These are phyloP conservation scores for Triticum timopheevii DNA, from an alignment of 176 grass and related monocot genomes.

Conservation along the genomic window DNA sequence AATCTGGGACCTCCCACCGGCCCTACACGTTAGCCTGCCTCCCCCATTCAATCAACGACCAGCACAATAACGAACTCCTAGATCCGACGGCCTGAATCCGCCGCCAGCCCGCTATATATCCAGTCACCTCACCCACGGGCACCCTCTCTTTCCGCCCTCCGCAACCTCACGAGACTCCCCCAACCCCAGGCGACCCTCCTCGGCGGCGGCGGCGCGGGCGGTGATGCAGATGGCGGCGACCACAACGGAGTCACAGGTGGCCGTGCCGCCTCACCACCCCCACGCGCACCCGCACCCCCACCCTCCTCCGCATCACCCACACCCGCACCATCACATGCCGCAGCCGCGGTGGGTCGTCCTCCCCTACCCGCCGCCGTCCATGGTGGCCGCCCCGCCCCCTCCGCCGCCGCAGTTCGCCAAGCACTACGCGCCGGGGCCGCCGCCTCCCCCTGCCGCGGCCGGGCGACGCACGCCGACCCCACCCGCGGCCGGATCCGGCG, in stretches of 20 bases:
- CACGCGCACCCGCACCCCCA: constrained; percentile 22
- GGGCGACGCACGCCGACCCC: constrained; percentile 51
- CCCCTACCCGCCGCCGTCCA: constrained; percentile 35
- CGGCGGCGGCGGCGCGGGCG: constrained; percentile 33
- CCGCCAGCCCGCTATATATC: constrained; percentile 15
- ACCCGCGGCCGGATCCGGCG: constrained; percentile 40
- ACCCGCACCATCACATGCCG: constrained; percentile 30
- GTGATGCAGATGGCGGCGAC: constrained; percentile 56
- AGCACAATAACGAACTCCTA: neutral
- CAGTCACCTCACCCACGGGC: constrained; percentile 28
- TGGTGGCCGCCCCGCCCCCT: constrained; percentile 44
- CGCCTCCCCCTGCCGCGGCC: neutral
- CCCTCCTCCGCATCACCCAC: constrained; percentile 28
- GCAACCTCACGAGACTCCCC: constrained; percentile 24
- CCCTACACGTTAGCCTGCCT: constrained; percentile 23
- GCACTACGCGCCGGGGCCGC: constrained; percentile 35
- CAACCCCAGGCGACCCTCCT: constrained; percentile 35
- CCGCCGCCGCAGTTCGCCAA: constrained; percentile 48
- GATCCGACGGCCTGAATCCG: constrained; percentile 39
- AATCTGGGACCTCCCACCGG: neutral
- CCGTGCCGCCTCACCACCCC: constrained; percentile 35
- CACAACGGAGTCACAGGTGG: constrained; percentile 38
- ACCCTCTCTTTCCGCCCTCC: constrained; percentile 52
- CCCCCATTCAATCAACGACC: constrained; percentile 16
- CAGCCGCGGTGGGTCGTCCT: constrained; percentile 33